phyloP scores from a whole-genome alignment of 225 moss, liverwort and hornwort genomes.

The Asterella californica region DNA sequence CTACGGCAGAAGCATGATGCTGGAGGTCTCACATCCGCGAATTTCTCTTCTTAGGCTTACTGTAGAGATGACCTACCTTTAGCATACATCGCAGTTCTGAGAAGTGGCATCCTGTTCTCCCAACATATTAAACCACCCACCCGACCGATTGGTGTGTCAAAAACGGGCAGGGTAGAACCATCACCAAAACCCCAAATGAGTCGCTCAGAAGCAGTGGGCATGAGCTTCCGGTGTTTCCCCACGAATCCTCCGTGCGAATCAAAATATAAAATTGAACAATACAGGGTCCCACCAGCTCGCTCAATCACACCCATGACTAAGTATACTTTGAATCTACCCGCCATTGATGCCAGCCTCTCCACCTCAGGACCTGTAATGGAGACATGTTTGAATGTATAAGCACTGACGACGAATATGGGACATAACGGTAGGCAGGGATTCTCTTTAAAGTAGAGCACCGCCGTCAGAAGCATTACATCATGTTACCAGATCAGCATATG shows the following conservation, averaged over 20 bases:
- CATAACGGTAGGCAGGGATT: too few species aligned
- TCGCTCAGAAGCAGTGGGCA: conserved; percentile 71
- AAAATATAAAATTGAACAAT: conserved; percentile 56
- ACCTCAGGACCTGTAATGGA: conserved; percentile 65
- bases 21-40: not conserved
- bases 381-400: too few species aligned
- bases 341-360: conserved; percentile 46
- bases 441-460: too few species aligned
- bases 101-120: conserved; percentile 87
- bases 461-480: not conserved
- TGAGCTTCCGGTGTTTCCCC: conserved; percentile 77
- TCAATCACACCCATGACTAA: conserved; percentile 67
- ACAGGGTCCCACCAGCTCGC: conserved; percentile 57
- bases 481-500: not conserved
- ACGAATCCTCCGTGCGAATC: conserved; percentile 52
- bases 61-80: conserved; percentile 40
- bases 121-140: conserved; percentile 78
- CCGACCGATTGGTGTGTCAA: conserved; percentile 62
- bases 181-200: conserved; percentile 82
- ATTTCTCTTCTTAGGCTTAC: not conserved
- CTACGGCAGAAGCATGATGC: not conserved
- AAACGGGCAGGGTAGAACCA: conserved; percentile 72
- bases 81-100: conserved; percentile 78
- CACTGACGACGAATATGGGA: too few species aligned
- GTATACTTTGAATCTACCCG: conserved; percentile 47